Percentiles rank a stretch among this genome's conserved stretches.
These are phyloP conservation scores for Cladosporium sp. DNA, from an alignment of 2,329 filamentous ascomycete species.

Conservation along the genomic window DNA sequence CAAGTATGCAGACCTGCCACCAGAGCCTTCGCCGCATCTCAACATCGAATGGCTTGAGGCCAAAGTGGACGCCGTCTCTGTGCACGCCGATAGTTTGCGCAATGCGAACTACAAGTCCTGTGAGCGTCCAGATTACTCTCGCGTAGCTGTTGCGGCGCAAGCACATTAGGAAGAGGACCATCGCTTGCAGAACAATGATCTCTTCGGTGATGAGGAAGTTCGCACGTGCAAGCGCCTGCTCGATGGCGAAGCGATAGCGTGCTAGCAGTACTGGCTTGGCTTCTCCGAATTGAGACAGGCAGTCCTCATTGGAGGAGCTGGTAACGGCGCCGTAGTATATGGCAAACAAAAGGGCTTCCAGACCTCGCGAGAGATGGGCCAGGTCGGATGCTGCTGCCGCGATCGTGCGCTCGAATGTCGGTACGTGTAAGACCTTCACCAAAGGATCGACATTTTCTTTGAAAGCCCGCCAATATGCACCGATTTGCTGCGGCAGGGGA, in stretches of 20 bases:
- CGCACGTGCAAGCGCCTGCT: conserved; percentile 64
- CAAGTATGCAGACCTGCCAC: conserved; percentile 62
- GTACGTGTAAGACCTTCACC: conserved; percentile 70
- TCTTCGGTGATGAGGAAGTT: conserved; percentile 64
- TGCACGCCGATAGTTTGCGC: conserved; percentile 62
- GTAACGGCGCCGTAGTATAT: conserved; percentile 63
- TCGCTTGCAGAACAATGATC: conserved; percentile 62
- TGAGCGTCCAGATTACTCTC: conserved; percentile 59
- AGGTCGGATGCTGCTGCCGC: conserved; percentile 61
- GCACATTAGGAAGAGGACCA: conserved; percentile 62
- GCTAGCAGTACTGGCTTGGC: conserved; percentile 51
- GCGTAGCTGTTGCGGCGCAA: conserved; percentile 53
- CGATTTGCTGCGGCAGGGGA: conserved; percentile 65
- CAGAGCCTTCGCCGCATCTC: conserved; percentile 61
- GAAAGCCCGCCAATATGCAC: conserved; percentile 69
- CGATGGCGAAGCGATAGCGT: conserved; percentile 62
- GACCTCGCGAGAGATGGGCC: conserved; percentile 57
- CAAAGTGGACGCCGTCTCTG: conserved; percentile 57
- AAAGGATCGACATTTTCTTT: conserved; percentile 73
- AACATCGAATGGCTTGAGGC: conserved; percentile 59
- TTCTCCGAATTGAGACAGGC: conserved; percentile 51
- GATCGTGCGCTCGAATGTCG: conserved; percentile 63
- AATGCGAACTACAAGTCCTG: conserved; percentile 59
- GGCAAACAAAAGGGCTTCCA: conserved; percentile 61
- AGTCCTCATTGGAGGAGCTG: conserved; percentile 51